Percentiles rank a stretch among this genome's conserved stretches.
Conservation (phyloP, 2,329 filamentous ascomycete genomes). For the Scytalidium sp. region DNA sequence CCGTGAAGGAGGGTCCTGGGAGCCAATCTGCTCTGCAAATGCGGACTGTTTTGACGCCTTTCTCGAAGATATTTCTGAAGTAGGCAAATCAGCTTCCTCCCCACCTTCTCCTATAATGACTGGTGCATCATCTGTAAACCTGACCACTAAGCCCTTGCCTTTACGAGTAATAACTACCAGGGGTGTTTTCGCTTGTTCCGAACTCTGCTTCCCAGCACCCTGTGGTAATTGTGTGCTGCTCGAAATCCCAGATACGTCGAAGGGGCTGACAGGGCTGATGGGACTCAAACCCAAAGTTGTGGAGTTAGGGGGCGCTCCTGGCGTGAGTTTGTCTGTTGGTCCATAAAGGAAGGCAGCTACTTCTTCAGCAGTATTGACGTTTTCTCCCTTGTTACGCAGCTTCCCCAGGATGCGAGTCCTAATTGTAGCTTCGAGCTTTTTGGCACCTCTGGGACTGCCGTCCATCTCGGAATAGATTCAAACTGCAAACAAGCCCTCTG, state of each 20-base stretch:
- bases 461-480: conserved; percentile 19
- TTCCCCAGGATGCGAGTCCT: conserved; percentile 50
- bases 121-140: conserved; percentile 69
- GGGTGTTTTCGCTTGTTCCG: conserved; percentile 10
- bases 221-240: neutral
- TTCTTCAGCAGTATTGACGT: conserved; percentile 38
- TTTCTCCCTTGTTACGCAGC: conserved; percentile 31
- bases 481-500: neutral
- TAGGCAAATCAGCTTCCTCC: conserved; percentile 75
- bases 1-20: neutral
- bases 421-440: conserved; percentile 23
- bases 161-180: conserved; percentile 29
- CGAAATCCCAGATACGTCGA: neutral
- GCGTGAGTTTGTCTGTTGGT: conserved; percentile 51
- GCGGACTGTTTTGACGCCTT: conserved; percentile 28
- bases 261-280: conserved; percentile 19
- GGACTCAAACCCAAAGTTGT: no score
- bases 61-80: conserved; percentile 67
- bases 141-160: conserved; percentile 69
- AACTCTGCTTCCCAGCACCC: neutral
- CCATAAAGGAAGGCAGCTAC: conserved; percentile 59
- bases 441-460: conserved; percentile 12
- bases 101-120: conserved; percentile 89
- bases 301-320: conserved; percentile 51
- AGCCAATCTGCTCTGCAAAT: neutral